Base-by-base conservation (phyloP, 495 filamentous ascomycete genomes). In the Aspergillus heteromorphus region DNA sequence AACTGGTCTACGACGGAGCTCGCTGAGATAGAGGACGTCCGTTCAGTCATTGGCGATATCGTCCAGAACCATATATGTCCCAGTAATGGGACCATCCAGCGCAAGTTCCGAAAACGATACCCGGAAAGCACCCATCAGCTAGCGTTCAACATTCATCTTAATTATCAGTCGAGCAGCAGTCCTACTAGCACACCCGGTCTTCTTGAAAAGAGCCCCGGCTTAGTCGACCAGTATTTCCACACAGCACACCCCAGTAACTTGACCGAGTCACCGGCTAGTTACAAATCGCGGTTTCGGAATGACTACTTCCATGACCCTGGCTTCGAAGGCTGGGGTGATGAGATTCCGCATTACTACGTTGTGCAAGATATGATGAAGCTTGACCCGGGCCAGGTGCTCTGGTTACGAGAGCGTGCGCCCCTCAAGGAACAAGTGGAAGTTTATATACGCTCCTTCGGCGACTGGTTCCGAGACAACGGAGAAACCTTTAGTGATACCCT, bases 311-410 rank as follows among this genome's bases (percentile, higher is more conserved):
- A 75, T 45, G 71, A 70, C 27, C 69, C 66, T 2, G 70, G 68
- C 13, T 59, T 52, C 14, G 68, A 73, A 50, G 83, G 82, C 40
- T 86, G 83, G 83, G 83, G 83, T 25, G 82, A 85, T 56, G 82
- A 83, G 52, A 80, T 84, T 38, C 67, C 70, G 34, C 81, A 85
- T 49, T 84, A 85, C 63, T 85, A 85, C 54, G 72, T 84, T 17
- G 74, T 86, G 20, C 80, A 85, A 63, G 83, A 85, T 56, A 84
- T 86, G 83, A 69, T 85, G 65, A 85, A 86, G 65, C 70, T 86
- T 18, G 74, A 83, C 54, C 83, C 83, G 10, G 74, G 71, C 9
- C 79, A 84, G 58, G 65, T 84, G 2, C 59, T 86, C 51, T 80
- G 75, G 70, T 63, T 86, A 52, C 76, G 77, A 36, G 73, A 81